Evolutionary conservation across 2,329 filamentous ascomycete species (phyloP), one percentile per base, ranked within the genome.

Genomic region (Cercospora sesami): DNA sequence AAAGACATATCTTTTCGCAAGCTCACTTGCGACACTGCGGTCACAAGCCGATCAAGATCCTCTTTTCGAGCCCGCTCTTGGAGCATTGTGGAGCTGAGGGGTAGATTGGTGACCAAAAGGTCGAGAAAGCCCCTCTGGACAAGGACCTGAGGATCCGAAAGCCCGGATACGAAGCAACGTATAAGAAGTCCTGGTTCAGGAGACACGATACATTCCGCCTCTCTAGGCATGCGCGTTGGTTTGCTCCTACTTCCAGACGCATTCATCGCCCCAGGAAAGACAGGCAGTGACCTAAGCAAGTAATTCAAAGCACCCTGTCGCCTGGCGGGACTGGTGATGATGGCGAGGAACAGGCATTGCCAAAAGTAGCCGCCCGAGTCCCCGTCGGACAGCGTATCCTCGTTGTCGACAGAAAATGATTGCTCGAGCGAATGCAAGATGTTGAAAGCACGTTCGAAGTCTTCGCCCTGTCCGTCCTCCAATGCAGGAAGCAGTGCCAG

Each of bases 91-190:
- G 94, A 94, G 75, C 94, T 89, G 6, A 99, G 82, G 4, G 96
- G 94, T 18, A 99, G 82, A 78, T 97, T 92, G 0, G 92, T 93
- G 9, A 98, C 94, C 16, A 99, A 85, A 31, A 99, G 81, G 79
- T 99, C 96, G 45, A 99, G 85, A 76, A 96, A 99, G 8, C 95
- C 95, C 70, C 95, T 88, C 78, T 99, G 96, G 30, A 97, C 94
- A 42, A 99, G 86, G 21, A 97, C 82, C 77, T 99, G 94, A 36
- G 94, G 88, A 76, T 99, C 96, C 0, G 86, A 86, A 14, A 99
- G 85, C 0, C 95, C 96, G 23, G 94, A 93, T 62, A 93, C 92
- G 79, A 99, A 98, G 77, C 92, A 96, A 67, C 95, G 89, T 62
- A 99, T 85, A 10, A 99, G 84, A 10, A 99, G 83, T 0, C 95